Evolutionary conservation across 768 basidiomycete species (phyloP).

Genomic region (Lactarius akahatsu): DNA sequence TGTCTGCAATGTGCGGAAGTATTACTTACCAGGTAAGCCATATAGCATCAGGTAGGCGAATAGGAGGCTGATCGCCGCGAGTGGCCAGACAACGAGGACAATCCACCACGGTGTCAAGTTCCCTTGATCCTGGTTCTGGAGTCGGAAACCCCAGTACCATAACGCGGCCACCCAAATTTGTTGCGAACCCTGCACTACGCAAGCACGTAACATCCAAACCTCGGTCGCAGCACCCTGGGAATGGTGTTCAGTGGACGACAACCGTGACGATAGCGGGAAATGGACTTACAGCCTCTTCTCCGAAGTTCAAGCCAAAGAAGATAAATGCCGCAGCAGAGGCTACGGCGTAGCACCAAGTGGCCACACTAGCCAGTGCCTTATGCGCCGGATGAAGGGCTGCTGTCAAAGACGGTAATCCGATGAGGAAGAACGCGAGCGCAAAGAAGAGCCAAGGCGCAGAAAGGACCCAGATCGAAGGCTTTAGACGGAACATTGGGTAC

Average conservation of each 20-base stretch:
- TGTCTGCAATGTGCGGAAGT: not conserved
- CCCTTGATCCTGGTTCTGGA: constrained; percentile 54
- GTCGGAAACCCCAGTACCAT: constrained; percentile 92
- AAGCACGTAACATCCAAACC: constrained; percentile 89
- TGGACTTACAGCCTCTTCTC: constrained; percentile 83
- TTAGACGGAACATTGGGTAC: constrained; percentile 87
- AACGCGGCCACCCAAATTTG: constrained; percentile 94
- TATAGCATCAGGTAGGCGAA: constrained; percentile 84
- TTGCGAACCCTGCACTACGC: constrained; percentile 91
- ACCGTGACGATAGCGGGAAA: not conserved
- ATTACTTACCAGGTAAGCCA: constrained; percentile 73
- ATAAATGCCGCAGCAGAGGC: constrained; percentile 92
- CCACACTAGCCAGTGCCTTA: constrained; percentile 65
- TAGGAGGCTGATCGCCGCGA: constrained; percentile 67
- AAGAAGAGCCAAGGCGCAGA: constrained; percentile 91
- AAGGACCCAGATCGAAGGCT: constrained; percentile 84
- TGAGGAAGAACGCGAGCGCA: constrained; percentile 86
- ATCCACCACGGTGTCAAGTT: constrained; percentile 83
- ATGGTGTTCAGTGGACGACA: constrained; percentile 18
- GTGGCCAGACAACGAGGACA: constrained; percentile 75
- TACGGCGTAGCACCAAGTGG: constrained; percentile 89
- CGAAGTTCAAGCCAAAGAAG: constrained; percentile 95
- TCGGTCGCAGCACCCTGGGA: constrained; percentile 87
- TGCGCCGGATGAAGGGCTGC: constrained; percentile 59
- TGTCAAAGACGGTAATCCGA: constrained; percentile 79